phyloP scores from a whole-genome alignment of 441 rosid species.

The Adansonia gregorii region DNA sequence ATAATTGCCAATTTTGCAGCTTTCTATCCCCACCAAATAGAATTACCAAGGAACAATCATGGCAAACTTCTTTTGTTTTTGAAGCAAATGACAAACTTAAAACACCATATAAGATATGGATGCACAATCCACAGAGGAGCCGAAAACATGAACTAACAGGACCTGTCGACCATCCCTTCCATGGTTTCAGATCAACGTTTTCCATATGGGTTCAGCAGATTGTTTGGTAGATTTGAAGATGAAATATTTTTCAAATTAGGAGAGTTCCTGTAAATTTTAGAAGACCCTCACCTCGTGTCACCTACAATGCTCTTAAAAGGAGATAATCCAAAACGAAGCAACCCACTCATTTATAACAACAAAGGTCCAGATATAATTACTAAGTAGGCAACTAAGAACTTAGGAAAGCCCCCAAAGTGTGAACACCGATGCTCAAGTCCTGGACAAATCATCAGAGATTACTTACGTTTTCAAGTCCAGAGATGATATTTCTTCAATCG shows the following conservation, averaged over 20 bases:
- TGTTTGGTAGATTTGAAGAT: neutral
- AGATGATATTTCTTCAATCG: conserved; percentile 71
- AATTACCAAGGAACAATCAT: neutral
- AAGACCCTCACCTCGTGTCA: neutral
- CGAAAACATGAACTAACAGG: neutral
- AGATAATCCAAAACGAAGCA: neutral
- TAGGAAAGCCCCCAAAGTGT: neutral
- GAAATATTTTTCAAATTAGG: neutral
- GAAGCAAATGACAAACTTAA: conserved; percentile 9
- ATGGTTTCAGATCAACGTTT: conserved; percentile 14
- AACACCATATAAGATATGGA: neutral
- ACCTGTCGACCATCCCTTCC: conserved; percentile 15
- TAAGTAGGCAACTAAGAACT: neutral
- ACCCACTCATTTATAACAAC: neutral
- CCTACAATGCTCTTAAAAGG: neutral
- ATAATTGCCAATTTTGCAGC: neutral
- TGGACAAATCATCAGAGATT: neutral
- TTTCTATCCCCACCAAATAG: neutral
- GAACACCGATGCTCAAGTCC: neutral
- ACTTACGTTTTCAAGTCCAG: conserved; percentile 79
- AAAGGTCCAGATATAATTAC: neutral
- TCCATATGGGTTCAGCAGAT: neutral
- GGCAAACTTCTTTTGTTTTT: neutral
- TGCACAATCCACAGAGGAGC: neutral
- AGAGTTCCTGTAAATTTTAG: conserved; percentile 1